A percentile compares a stretch with the other conserved stretches of the same genome.
Conservation (phyloP, 2,329 filamentous ascomycete genomes). For the Epichloe gansuensis region DNA sequence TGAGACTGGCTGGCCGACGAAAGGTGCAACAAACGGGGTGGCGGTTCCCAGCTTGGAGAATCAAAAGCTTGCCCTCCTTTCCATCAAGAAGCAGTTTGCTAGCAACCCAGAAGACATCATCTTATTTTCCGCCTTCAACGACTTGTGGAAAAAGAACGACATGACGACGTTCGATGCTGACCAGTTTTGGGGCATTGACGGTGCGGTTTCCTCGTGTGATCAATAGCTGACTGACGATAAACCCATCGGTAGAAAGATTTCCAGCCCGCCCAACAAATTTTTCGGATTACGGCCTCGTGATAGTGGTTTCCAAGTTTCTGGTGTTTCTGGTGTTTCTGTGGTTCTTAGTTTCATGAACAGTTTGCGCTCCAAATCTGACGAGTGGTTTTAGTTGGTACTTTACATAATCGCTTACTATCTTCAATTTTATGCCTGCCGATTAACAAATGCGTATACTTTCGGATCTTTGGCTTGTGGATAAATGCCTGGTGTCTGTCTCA, state of each 20-base stretch:
- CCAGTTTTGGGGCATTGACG: slow-evolving; percentile 59
- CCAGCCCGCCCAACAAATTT: background rate
- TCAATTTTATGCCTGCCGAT: too few species aligned
- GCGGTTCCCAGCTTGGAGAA: slow-evolving; percentile 59
- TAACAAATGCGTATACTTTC: too few species aligned
- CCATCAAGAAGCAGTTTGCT: slow-evolving; percentile 49
- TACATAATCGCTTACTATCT: too few species aligned
- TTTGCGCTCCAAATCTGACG: too few species aligned
- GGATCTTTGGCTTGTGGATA: too few species aligned
- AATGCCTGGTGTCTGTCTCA: too few species aligned
- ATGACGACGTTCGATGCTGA: slow-evolving; percentile 56
- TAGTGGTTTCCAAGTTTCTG: background rate
- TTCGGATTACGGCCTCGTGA: background rate
- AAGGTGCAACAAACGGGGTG: slow-evolving; percentile 50
- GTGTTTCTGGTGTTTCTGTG: background rate
- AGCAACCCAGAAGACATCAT: slow-evolving; percentile 42
- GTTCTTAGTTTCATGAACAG: too few species aligned
- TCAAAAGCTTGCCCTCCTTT: slow-evolving; percentile 52
- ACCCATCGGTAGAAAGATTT: background rate
- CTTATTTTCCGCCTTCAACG: slow-evolving; percentile 71
- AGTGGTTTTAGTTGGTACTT: too few species aligned
- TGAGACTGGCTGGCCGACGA: slow-evolving; percentile 74
- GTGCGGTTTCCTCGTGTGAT: slow-evolving; percentile 15
- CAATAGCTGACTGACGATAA: background rate
- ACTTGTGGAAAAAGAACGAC: slow-evolving; percentile 61